Evolutionary conservation across 208 protist species (phyloP).

Genomic region (Trichomonas gallinae): DNA sequence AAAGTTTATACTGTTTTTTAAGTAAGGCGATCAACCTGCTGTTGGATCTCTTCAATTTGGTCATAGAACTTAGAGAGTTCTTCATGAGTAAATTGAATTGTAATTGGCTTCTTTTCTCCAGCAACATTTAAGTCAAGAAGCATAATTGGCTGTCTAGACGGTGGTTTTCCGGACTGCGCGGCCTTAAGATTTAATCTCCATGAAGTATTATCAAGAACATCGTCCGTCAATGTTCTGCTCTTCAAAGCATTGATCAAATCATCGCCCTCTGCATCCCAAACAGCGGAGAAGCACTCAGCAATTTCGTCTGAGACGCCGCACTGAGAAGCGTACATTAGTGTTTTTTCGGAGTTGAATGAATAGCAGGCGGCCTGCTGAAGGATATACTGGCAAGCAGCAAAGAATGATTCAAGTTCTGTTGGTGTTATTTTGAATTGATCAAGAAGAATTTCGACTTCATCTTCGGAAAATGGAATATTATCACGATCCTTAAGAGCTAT

Average conservation of each 20-base stretch:
- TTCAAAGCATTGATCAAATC: neutral
- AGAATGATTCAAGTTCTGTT: neutral
- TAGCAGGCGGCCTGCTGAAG: neutral
- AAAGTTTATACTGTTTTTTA: conserved; percentile 1
- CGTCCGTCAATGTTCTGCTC: neutral
- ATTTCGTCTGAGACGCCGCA: neutral
- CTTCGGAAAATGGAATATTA: neutral
- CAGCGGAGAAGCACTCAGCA: neutral
- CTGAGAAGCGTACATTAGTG: neutral
- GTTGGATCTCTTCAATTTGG: neutral
- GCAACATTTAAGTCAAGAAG: neutral
- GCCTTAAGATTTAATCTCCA: neutral
- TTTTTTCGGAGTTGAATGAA: conserved; percentile 17
- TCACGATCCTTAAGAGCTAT: neutral
- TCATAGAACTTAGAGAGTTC: neutral
- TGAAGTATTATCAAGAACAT: neutral
- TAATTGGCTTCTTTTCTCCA: neutral
- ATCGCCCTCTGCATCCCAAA: neutral
- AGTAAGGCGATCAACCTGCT: neutral
- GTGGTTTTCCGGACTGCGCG: neutral
- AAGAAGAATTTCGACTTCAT: conserved; percentile 2
- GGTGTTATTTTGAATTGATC: neutral
- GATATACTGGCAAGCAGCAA: neutral
- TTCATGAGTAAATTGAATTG: conserved; percentile 12
- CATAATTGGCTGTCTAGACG: neutral